Conservation (phyloP, 345 rosid genomes). For the Brassica carinata region DNA sequence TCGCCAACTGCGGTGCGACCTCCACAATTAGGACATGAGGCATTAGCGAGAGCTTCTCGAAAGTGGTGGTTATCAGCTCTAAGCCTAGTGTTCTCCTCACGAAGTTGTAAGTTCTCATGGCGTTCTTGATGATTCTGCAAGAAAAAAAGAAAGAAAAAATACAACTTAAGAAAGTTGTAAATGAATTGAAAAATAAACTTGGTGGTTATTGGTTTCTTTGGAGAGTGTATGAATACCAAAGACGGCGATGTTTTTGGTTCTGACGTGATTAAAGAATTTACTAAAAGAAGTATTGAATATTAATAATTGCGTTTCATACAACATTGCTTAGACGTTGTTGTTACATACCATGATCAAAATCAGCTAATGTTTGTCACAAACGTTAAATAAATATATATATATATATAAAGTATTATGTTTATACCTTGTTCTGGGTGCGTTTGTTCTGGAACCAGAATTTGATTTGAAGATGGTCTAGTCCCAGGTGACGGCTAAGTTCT, state of each 20-base stretch:
- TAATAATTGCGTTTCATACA: background rate
- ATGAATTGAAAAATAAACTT: background rate
- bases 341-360: background rate
- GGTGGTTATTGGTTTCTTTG: background rate
- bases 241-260: background rate
- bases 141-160: background rate
- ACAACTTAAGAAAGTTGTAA: background rate
- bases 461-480: conserved; percentile 79
- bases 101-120: conserved; percentile 65
- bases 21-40: conserved; percentile 75
- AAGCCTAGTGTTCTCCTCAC: conserved; percentile 68
- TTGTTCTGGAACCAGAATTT: conserved; percentile 99
- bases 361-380: background rate
- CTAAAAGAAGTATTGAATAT: background rate
- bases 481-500: conserved; percentile 73
- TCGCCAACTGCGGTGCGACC: conserved; percentile 79
- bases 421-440: conserved; percentile 95
- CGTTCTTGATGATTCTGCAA: conserved; percentile 80
- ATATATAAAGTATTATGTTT: background rate
- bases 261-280: background rate
- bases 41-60: conserved; percentile 62
- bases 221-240: background rate
- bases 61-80: conserved; percentile 64
- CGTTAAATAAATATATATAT: background rate
- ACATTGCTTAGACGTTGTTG: background rate